Base-by-base conservation (phyloP, 1,284 basidiomycete species). In the Sanghuangporus weigelae region DNA sequence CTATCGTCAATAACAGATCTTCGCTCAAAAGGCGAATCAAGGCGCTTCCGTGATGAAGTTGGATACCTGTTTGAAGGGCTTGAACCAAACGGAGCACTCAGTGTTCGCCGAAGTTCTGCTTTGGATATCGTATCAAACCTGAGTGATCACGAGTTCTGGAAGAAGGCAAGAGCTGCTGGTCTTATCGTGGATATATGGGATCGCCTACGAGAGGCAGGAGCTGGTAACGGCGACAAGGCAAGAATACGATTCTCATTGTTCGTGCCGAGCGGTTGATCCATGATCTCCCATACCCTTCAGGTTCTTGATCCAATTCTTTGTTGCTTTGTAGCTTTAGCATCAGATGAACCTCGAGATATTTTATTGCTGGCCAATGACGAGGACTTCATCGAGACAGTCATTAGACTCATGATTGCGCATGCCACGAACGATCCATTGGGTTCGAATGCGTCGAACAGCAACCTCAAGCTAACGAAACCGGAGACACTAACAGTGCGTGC, bases 61-160 rank as follows among this genome's bases (percentile, higher is more conserved):
- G 90, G 90, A 0, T 93, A 92, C 73, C 74, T 93, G 2, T 87
- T 92, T 62, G 90, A 93, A 71, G 90, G 90, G 1, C 79, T 93
- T 71, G 83, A 84, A 31, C 70, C 73, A 3, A 76, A 76, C 12
- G 80, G 79, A 14, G 76, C 79, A 4, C 68, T 86, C 21, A 78
- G 81, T 10, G 77, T 91, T n/a, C 79, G 84, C 54, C 79, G 88
- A 68, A 82, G 3, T 56, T 90, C 90, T 70, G 90, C 89, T 2
- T 73, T 90, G 26, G 90, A 93, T 71, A 83, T 93, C 31, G 81
- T 86, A 2, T 83, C 78, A 11, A 90, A 91, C 69, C 74, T 93
- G 8, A 88, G 86, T 64, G 86, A 90, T 67, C 63, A 73, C 0
- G 88, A 89, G n/a, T 93, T 93, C 69, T 78, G 83, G 21, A 82